Conservation (phyloP, 257 asterid genomes). For the Fraxinus pennsylvanica region DNA sequence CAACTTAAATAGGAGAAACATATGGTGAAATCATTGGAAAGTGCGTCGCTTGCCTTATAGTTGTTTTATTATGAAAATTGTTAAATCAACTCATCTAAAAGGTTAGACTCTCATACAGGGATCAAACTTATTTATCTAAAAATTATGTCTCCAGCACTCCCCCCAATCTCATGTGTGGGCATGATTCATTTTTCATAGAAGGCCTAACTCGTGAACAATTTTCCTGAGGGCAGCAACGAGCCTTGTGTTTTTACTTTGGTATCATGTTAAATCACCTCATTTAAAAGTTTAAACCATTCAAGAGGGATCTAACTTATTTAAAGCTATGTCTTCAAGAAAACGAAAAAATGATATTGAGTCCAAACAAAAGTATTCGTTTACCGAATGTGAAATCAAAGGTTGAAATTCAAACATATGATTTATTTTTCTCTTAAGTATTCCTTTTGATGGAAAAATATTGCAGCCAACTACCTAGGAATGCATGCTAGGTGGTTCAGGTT, state of each 20-base stretch:
- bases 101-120: background rate
- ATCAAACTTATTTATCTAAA: background rate
- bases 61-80: background rate
- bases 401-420: background rate
- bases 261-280: too few relatives aligned
- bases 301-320: background rate
- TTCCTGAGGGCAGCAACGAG: too few relatives aligned
- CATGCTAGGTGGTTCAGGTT: slow-evolving; percentile 82
- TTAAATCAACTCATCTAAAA: too few relatives aligned
- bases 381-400: background rate
- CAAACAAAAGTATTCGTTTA: background rate
- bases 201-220: too few relatives aligned
- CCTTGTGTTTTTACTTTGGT: too few relatives aligned
- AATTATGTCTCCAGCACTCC: background rate
- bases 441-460: background rate
- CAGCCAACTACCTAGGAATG: slow-evolving; percentile 68
- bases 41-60: too few relatives aligned
- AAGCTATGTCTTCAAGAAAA: background rate
- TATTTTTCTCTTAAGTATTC: background rate
- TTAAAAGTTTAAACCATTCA: background rate
- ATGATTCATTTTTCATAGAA: too few relatives aligned
- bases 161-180: background rate
- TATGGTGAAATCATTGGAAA: too few relatives aligned
- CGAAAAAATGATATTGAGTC: background rate
- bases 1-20: too few relatives aligned